Conservation (phyloP, 306 rosid genomes). For the Lupinus albus region DNA sequence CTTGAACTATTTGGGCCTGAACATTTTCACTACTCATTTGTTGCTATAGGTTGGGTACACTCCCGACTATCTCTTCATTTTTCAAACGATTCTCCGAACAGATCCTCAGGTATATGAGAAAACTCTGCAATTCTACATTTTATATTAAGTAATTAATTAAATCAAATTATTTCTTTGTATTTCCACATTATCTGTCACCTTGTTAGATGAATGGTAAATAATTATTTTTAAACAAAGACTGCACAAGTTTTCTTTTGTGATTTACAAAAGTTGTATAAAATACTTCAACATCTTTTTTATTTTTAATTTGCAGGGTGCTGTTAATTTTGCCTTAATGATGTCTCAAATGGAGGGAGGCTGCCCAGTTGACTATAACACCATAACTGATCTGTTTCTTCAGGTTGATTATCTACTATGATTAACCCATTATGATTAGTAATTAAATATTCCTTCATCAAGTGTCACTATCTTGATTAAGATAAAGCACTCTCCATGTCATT, state of each 20-base stretch:
- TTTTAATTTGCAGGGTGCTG: constrained; percentile 83
- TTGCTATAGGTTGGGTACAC: constrained; percentile 87
- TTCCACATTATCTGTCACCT: constrained; percentile 13
- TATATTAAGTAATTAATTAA: constrained; percentile 5
- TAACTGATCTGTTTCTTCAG: constrained; percentile 98
- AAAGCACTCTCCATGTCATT: neutral
- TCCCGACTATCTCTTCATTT: constrained; percentile 91
- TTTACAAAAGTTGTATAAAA: constrained; percentile 39
- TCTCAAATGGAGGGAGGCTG: constrained; percentile 99
- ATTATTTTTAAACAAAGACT: constrained; percentile 3
- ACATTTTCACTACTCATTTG: constrained; percentile 40
- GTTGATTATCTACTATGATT: constrained; percentile 47
- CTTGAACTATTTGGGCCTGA: constrained; percentile 27
- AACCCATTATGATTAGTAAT: constrained; percentile 25
- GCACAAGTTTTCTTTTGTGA: constrained; percentile 14
- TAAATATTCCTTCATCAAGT: constrained; percentile 30
- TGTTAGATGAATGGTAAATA: constrained; percentile 16
- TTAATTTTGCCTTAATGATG: constrained; percentile 99
- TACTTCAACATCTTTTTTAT: constrained; percentile 6
- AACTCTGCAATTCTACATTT: neutral
- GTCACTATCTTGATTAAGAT: constrained; percentile 11
- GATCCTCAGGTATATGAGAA: constrained; percentile 86
- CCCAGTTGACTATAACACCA: constrained; percentile 96
- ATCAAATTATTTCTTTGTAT: constrained; percentile 16
- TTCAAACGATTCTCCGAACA: constrained; percentile 96